These are phyloP conservation scores for Botryotinia globosa DNA, from an alignment of 2,329 filamentous ascomycete genomes.

Conservation along the genomic window DNA sequence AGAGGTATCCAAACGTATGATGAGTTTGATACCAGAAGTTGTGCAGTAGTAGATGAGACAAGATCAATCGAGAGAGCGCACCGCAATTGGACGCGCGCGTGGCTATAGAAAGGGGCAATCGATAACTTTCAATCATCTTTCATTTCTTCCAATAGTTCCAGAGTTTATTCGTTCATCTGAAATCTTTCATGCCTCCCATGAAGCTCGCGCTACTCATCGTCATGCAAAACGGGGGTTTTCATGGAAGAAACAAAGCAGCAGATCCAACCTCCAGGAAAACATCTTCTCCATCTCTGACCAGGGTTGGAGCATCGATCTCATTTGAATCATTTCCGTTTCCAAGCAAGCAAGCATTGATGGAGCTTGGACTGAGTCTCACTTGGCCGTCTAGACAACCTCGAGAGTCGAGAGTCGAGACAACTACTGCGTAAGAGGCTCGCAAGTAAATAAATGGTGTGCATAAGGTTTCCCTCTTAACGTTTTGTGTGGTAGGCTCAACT, in stretches of 20 bases:
- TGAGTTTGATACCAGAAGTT: not conserved
- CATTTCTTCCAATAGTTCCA: constrained; percentile 2
- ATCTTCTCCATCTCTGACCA: constrained; percentile 15
- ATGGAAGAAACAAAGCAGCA: not conserved
- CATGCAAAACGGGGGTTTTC: not conserved
- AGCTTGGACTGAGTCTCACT: constrained; percentile 14
- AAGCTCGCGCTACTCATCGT: constrained; percentile 8
- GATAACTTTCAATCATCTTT: not conserved
- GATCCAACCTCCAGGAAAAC: constrained; percentile 13
- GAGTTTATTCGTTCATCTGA: not conserved
- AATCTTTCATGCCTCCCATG: constrained; percentile 2
- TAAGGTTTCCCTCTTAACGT: not conserved
- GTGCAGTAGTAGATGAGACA: not conserved
- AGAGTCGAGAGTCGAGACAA: no score
- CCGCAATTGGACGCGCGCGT: constrained; percentile 2
- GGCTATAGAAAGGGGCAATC: constrained; percentile 11
- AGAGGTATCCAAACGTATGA: not conserved
- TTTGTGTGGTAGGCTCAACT: not conserved
- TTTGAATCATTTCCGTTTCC: not conserved
- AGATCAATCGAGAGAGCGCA: not conserved
- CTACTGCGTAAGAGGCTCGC: not conserved
- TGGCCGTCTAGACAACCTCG: constrained; percentile 11
- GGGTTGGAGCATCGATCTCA: constrained; percentile 6
- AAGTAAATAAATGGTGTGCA: not conserved
- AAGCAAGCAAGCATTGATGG: not conserved